Percentiles rank a stretch among this genome's conserved stretches.
These are phyloP conservation scores for Pyrrhoderma noxium DNA, from an alignment of 1,284 basidiomycete genomes.

Conservation along the genomic window DNA sequence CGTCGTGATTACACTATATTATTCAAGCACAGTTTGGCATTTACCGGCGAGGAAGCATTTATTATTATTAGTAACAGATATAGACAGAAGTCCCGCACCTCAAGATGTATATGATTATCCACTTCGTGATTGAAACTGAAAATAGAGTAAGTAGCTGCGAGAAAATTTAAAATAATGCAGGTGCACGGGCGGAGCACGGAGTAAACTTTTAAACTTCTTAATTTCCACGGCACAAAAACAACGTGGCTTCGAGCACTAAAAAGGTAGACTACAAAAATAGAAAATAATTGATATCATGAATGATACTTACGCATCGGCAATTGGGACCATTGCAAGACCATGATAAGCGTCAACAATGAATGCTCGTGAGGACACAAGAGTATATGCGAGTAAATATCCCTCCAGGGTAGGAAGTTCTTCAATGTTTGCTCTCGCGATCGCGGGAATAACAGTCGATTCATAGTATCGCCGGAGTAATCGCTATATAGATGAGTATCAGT, in stretches of 20 bases:
- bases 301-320: slow-evolving; percentile 72
- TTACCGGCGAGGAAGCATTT: neutral
- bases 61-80: neutral
- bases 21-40: neutral
- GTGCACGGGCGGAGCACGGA: slow-evolving; percentile 5
- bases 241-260: neutral
- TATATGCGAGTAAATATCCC: slow-evolving; percentile 66
- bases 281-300: neutral
- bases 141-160: slow-evolving; percentile 2
- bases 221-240: slow-evolving; percentile 2
- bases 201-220: slow-evolving; percentile 1
- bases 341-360: slow-evolving; percentile 87
- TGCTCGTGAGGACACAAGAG: slow-evolving; percentile 78
- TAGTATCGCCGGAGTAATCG: slow-evolving; percentile 46
- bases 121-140: slow-evolving; percentile 75
- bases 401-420: slow-evolving; percentile 30
- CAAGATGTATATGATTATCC: slow-evolving; percentile 70
- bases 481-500: slow-evolving; percentile 24
- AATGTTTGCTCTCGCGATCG: slow-evolving; percentile 25
- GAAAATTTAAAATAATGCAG: neutral
- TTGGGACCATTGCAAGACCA: slow-evolving; percentile 79
- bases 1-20: slow-evolving; percentile 70
- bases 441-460: slow-evolving; percentile 31
- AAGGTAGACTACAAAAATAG: neutral
- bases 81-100: slow-evolving; percentile 37